Evolutionary conservation across 2,329 filamentous ascomycete genomes (phyloP), one percentile per base, ranked within the genome.

Genomic region (Fusarium papillatum): DNA sequence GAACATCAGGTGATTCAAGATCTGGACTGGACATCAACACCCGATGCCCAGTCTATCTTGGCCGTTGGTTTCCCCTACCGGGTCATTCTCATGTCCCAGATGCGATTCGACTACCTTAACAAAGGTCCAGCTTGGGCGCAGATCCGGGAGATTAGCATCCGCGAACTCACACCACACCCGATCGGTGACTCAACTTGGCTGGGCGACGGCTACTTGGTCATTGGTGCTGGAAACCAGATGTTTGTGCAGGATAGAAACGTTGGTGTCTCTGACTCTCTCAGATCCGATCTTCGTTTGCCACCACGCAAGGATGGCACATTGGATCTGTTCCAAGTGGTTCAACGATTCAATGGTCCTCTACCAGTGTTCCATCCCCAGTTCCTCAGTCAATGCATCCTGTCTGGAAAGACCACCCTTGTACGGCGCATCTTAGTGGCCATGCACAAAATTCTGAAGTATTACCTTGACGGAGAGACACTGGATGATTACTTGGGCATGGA

Each of bases 181-280:
- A 98, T 98, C 63, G 96, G 95, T 3, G 96, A 98, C 82, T 97
- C 95, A 1, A 95, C 95, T 19, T 99, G 97, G 97, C 87, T 98
- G 16, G 92, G 93, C 34, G 93, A 94, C 79, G 96, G 96, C 1
- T 93, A 96, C 79, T 88, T 99, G 16, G 93, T 98, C 8, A 93
- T 98, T 68, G 96, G 95, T 1, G 92, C 95, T 10, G 97, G 97
- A 1, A 98, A 98, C 81, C 96, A 98, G 81, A 87, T 99, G 16
- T 96, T 98, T 82, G 88, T 98, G 9, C 93, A 96, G 80, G 94
- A 95, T 78, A 92, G 96, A 71, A 88, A 91, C n/a, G 91, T 98
- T 29, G 90, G 93, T 67, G 87, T 90, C 8, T 89, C 89, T 0
- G 90, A 92, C 70, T 88, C 90, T 11, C 84, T 94, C 13, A 87